phyloP scores from a whole-genome alignment of 148 eudicot species.

The Camellia lanceoleosa region DNA sequence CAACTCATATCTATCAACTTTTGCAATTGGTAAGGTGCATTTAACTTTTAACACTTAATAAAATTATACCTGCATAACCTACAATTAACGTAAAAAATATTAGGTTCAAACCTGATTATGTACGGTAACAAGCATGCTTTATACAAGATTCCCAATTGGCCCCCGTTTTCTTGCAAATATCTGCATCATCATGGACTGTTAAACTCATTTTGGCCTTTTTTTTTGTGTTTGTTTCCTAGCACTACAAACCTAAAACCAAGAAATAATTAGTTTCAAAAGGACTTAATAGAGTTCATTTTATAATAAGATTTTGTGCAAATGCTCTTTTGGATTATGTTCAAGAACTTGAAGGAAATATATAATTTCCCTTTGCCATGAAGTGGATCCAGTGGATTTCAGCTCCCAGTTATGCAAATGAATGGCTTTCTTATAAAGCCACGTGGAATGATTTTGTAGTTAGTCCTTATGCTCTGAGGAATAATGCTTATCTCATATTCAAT shows the following conservation, averaged over 20 bases:
- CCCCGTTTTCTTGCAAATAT: background rate
- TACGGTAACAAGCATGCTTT: background rate
- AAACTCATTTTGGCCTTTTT: background rate
- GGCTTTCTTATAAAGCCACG: background rate
- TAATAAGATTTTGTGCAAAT: background rate
- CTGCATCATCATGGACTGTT: background rate
- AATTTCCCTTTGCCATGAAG: background rate
- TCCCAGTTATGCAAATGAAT: conserved; percentile 4
- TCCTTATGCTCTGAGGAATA: background rate
- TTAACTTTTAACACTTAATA: background rate
- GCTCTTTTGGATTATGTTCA: background rate
- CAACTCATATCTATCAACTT: background rate
- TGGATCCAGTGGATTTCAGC: background rate
- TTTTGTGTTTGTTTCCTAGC: background rate
- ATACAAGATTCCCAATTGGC: background rate
- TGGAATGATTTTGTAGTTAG: background rate
- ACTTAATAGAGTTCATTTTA: background rate
- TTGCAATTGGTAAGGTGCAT: background rate
- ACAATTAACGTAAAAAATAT: background rate
- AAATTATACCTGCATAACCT: background rate
- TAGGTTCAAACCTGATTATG: background rate
- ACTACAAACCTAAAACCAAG: background rate
- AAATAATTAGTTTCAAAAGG: background rate
- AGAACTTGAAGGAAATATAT: too few species aligned
- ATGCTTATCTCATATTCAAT: background rate